Conservation (phyloP, 2,329 filamentous ascomycete genomes). For the Phoma sp. region DNA sequence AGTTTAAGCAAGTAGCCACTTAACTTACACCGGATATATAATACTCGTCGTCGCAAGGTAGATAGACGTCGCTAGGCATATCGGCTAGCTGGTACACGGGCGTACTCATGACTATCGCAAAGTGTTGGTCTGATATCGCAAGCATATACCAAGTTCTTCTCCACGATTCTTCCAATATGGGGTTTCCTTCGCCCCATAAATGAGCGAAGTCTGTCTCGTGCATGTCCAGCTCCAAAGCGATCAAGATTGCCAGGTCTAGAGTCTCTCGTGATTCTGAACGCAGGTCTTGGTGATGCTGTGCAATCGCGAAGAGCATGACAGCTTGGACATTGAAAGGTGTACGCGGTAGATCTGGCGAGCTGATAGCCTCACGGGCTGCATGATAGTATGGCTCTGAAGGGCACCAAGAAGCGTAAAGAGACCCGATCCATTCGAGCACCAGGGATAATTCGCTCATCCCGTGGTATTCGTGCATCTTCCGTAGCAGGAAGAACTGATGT, state of each 20-base stretch:
- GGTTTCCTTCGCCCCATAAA: constrained; percentile 66
- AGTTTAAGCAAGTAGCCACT: no score
- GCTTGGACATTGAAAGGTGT: constrained; percentile 71
- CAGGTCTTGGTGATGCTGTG: constrained; percentile 79
- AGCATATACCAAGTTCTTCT: constrained; percentile 87
- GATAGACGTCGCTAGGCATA: constrained; percentile 67
- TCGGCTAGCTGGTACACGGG: constrained; percentile 71
- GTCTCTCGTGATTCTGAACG: constrained; percentile 69
- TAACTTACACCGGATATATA: constrained; percentile 53
- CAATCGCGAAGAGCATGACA: constrained; percentile 75
- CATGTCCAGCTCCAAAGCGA: constrained; percentile 79
- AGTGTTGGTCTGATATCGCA: constrained; percentile 77
- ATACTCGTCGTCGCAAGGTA: constrained; percentile 82
- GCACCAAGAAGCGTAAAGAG: constrained; percentile 42
- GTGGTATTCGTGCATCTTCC: constrained; percentile 25
- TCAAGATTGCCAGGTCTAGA: constrained; percentile 67
- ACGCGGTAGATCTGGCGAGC: constrained; percentile 21
- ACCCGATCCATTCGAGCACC: constrained; percentile 41
- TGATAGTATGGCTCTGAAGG: constrained; percentile 35
- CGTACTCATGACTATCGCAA: constrained; percentile 76
- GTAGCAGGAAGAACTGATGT: constrained; percentile 44
- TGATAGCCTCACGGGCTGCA: constrained; percentile 29
- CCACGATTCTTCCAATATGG: constrained; percentile 80
- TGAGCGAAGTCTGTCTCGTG: constrained; percentile 72
- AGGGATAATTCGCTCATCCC: constrained; percentile 31